These are phyloP conservation scores for Cercospora sp. DNA, from an alignment of 2,329 filamentous ascomycete genomes.

Conservation along the genomic window DNA sequence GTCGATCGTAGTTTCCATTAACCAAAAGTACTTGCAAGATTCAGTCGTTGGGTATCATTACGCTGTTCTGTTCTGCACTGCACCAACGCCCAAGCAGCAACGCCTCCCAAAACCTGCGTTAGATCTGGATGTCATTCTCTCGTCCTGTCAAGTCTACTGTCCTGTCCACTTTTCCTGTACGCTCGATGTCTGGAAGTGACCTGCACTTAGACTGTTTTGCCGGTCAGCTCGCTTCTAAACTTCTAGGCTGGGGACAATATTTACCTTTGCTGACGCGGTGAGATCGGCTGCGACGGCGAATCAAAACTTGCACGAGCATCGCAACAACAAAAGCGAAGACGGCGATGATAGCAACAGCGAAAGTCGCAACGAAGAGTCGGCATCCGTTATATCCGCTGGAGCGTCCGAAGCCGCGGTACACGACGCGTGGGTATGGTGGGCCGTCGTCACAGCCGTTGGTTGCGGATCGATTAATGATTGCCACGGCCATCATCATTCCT, in stretches of 20 bases:
- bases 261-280: neutral
- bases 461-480: slow-evolving; percentile 15
- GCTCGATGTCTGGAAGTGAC: neutral
- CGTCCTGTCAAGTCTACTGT: neutral
- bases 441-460: slow-evolving; percentile 1
- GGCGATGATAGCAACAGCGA: slow-evolving; percentile 17
- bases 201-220: neutral
- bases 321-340: slow-evolving; percentile 6
- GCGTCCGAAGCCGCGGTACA: neutral
- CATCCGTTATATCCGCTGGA: neutral
- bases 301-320: neutral
- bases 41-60: neutral
- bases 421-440: neutral
- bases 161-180: neutral
- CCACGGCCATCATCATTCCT: slow-evolving; percentile 17
- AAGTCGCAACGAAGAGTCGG: slow-evolving; percentile 10
- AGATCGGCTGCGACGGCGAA: neutral
- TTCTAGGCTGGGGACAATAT: too few species aligned
- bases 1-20: too few species aligned
- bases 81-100: neutral
- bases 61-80: neutral
- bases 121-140: neutral
- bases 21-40: too few species aligned
- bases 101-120: neutral
- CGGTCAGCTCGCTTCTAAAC: too few species aligned